Base-by-base conservation (phyloP, 1,284 basidiomycete genomes). In the Sphagnurus paluster region DNA sequence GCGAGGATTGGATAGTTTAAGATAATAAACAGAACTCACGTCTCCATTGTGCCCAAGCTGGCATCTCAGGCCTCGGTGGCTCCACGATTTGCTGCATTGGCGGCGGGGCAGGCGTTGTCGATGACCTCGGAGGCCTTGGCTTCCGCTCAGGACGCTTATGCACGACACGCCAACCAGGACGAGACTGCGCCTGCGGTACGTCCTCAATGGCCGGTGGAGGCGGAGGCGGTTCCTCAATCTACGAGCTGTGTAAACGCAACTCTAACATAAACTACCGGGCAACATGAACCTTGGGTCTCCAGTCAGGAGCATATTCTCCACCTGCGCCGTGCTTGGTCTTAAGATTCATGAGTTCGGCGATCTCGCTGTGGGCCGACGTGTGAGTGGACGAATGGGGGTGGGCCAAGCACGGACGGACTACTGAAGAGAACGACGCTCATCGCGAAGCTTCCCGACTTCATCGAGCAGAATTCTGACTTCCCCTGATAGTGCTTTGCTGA, bases 381-480 rank as follows among this genome's bases (percentile, higher is more conserved):
- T 7, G 1, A 24, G 8, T 39, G n/a, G 24, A 26, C 2, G 4
- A 10, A 9, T 20, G 26, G 7, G 11, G 7, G 10, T 1, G 6
- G 28, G 14, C 4, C 26, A 39, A 20, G 16, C 21, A 4, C 6
- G n/a, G n/a, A 75, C 84, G 42, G 63, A 89, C 87, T 79, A 78
- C 66, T 87, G 82, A 19, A 87, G 67, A 17, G 74, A 75, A 19
- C 84, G 75, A 55, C 80, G 74, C 60, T 89, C 83, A 60, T 87
- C 84, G 25, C 84, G 77, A 28, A 90, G 67, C 50, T 82, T 85
- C 29, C 85, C 85, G 13, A 89, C 87, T 64, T 90, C 87, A 21
- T 71, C 77, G 4, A 90, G 72, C 3, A 90, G 72, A 68, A 86
- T 82, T n/a, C 84, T 76, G 3, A 89, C 85, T 65, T 89, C 87